Base-by-base conservation (phyloP, 148 eudicot species). In the Nepenthes gracilis region DNA sequence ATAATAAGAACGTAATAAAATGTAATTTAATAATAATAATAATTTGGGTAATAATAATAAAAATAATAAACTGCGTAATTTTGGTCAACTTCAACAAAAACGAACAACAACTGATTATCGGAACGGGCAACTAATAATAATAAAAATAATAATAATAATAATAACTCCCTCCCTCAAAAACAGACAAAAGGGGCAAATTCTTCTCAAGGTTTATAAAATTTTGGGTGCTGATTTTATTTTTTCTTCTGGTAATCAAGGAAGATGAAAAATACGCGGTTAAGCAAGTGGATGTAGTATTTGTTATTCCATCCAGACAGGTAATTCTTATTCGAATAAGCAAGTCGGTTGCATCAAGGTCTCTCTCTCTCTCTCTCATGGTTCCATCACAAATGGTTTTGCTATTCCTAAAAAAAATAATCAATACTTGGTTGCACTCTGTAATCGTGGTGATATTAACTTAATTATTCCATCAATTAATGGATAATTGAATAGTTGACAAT, bases 281-380 rank as follows among this genome's bases (percentile, higher is more conserved):
- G 72, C 75, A 69, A 80, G 96, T 87, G 6, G 96, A 87, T 70
- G 90, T 81, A 0, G 96, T 91, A 87, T 91, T 51, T 87, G 82
- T 72, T 5, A 73, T 91, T 45, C 62, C 89, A 2, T 62, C 89
- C 2, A 78, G 60, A 64, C 79, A 85, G 53, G 87, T 69, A 74
- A 75, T 48, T 70, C 75, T 92, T 49, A 64, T 92, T 65, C 52
- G 70, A 4, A 86, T 74, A 84, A 82, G 49, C 71, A 63, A 64
- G 82, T 79, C 55, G 88, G 94, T 36, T 69, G 74, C 52, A 71
- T 92, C 72, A 92, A 88, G 95, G 97, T 87, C 14, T 36, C 15
- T 57, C 55, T 15, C 49, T 48, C 36, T 54, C 6, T 8, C 6
- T 13, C 33, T n/a, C 8, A 54, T 54, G 9, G 33, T 14, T n/a